These are phyloP conservation scores for Fusarium coffeatum DNA, from an alignment of 2,329 filamentous ascomycete genomes.

Conservation along the genomic window DNA sequence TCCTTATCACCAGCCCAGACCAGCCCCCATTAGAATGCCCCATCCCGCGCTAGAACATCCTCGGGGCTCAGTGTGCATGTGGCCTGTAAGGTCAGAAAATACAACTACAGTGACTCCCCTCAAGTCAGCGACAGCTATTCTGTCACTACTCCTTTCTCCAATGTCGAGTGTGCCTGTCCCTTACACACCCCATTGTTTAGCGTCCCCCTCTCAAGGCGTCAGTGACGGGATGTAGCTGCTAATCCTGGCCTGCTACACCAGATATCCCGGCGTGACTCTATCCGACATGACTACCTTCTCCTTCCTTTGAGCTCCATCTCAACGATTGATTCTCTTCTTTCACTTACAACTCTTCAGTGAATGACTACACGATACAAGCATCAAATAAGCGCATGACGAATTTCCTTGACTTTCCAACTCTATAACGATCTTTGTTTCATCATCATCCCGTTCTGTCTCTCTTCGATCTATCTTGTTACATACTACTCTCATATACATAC, in stretches of 20 bases:
- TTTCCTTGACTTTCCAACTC: slow-evolving; percentile 32
- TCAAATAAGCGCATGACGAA: slow-evolving; percentile 41
- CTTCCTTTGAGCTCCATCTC: slow-evolving; percentile 29
- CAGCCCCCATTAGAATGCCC: slow-evolving; percentile 4
- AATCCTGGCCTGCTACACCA: slow-evolving; percentile 26
- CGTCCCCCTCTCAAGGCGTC: slow-evolving; percentile 28
- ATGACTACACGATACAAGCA: slow-evolving; percentile 46
- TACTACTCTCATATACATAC: background rate
- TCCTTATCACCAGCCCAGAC: background rate
- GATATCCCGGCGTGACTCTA: slow-evolving; percentile 24
- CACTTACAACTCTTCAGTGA: slow-evolving; percentile 38
- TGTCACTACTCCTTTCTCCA: slow-evolving; percentile 5
- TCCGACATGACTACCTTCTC: slow-evolving; percentile 28
- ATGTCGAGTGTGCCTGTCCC: background rate
- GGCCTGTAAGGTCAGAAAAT: background rate
- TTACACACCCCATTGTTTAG: slow-evolving; percentile 12
- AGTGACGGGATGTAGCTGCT: slow-evolving; percentile 12
- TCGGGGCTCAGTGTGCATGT: slow-evolving; percentile 12
- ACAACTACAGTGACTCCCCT: background rate
- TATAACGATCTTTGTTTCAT: slow-evolving; percentile 35
- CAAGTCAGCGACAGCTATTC: background rate
- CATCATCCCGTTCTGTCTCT: slow-evolving; percentile 6
- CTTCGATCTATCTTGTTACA: slow-evolving; percentile 19
- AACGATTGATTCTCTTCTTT: slow-evolving; percentile 33
- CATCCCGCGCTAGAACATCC: slow-evolving; percentile 10